Base-by-base conservation (phyloP, 164 flowering plant genomes). In the Dillenia turbinata region DNA sequence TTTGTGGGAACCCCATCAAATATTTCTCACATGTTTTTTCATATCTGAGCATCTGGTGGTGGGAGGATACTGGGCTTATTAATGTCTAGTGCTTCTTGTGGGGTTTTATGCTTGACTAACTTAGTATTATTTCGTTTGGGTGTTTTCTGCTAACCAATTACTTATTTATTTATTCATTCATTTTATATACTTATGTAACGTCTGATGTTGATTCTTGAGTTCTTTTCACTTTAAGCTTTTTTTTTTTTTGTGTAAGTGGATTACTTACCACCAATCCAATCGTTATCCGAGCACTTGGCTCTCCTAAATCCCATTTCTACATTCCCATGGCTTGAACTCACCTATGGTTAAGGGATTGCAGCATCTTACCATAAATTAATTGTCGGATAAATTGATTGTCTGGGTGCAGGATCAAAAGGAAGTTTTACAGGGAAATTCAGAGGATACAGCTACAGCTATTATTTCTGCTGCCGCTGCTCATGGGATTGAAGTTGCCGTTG, bases 401-500 rank as follows among this genome's bases (percentile, higher is more conserved):
- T 6, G 66, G 68, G 40, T 54, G 73, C 77, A 93, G 97, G 89
- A 87, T 48, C 79, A 75, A 61, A 77, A 84, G 71, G 83, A 77
- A 64, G 76, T 63, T 8, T 56, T 83, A 75, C 85, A 86, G 9
- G 75, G 81, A 22, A 76, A 69, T 63, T 51, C 81, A 40, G 96
- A 78, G 66, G 74, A 43, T 45, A 47, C 72, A 14, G 68, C 61
- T 54, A 58, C 73, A 54, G 62, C 73, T 6, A 58, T 63, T 52
- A 60, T 71, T 12, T 59, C 76, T 45, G 56, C 66, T 51, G 62
- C 71, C 59, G 73, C 65, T 57, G 13, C 85, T 56, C 96, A 91
- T 78, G 96, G 96, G 62, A 77, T 91, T 77, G 95, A 89, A 77
- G 79, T 83, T 47, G 85, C 91, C 9, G 74, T 73, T 45, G 96